Base-by-base conservation (phyloP, 768 basidiomycete genomes). In the Termitomyces sp. region DNA sequence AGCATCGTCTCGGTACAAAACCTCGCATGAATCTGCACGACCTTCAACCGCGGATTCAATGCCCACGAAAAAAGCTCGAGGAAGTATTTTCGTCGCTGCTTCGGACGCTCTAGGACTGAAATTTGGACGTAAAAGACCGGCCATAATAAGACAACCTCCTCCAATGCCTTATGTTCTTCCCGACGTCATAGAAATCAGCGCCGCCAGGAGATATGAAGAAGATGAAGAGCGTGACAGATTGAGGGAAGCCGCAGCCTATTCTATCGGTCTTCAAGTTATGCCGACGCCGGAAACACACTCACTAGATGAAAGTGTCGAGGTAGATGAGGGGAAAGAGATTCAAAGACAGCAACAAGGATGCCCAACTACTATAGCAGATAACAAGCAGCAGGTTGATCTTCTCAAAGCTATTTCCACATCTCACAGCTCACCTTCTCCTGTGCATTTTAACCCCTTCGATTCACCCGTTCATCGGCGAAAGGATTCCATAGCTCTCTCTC, bases 151-250 rank as follows among this genome's bases (percentile, higher is more conserved):
- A 55, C 73, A 70, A 40, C 61, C 69, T 35, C 63, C 75, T n/a
- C 44, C 56, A 47, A 70, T 66, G 52, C 75, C 76, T 21, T 67
- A 81, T 27, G 67, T 85, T 41, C 71, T 87, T 50, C 81, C 87
- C 17, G 87, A 81, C 39, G 85, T 91, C 49, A 86, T 91, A 55
- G 88, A 91, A 67, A 89, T 91, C 49, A 77, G 71, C 46, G 82
- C 81, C 9, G 74, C 69, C 41, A 71, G 70, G 45, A 72, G 75
- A 46, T 83, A 88, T 60, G 79, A 75, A 44, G 89, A 91, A 63
- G 76, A 80, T 47, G 84, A 86, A 64, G 89, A 91, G 63, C 81
- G 90, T 10, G 81, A 87, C 59, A 81, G 88, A n/a, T 71, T 92
- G 32, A 75, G 88, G 32, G 85, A 87, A 54, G 83, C 80, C 39